A percentile compares a stretch with the other conserved stretches of the same genome.
Evolutionary conservation across 176 grass and related monocot species (phyloP).

Genomic region (Secale cereale): DNA sequence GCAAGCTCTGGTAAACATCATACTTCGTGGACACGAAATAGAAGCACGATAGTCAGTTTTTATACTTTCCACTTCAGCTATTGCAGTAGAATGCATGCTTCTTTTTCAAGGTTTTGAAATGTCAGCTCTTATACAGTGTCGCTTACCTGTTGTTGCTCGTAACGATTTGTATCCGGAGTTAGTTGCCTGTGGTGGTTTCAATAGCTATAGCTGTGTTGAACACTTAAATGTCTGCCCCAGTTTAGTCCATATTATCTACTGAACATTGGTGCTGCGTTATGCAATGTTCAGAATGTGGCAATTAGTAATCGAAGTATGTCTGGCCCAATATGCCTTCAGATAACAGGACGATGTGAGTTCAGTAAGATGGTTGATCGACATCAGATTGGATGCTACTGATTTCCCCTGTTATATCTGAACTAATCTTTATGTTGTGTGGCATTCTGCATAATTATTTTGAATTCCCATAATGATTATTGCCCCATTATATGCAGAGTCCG

Average conservation of each 20-base stretch:
- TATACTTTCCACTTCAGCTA: not conserved
- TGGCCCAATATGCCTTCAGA: too few species aligned
- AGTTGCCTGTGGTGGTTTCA: not conserved
- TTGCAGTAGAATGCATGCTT: not conserved
- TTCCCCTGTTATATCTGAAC: not conserved
- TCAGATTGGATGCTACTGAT: not conserved
- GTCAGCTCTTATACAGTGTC: not conserved
- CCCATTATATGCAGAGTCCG: not conserved
- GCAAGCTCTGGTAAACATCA: not conserved
- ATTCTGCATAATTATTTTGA: not conserved
- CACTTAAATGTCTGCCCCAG: not conserved
- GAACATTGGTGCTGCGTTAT: not conserved
- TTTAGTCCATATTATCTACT: not conserved
- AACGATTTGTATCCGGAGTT: not conserved
- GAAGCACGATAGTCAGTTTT: not conserved
- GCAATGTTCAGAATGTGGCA: too few species aligned
- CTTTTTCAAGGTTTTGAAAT: not conserved
- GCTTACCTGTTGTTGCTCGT: not conserved
- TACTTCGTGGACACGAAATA: too few species aligned
- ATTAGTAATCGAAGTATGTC: too few species aligned
- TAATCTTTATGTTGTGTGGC: not conserved
- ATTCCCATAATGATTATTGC: not conserved
- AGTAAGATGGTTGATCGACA: not conserved
- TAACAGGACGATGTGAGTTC: too few species aligned
- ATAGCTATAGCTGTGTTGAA: not conserved